phyloP scores from a whole-genome alignment of 768 basidiomycete genomes.

The Lactarius hengduanensis region DNA sequence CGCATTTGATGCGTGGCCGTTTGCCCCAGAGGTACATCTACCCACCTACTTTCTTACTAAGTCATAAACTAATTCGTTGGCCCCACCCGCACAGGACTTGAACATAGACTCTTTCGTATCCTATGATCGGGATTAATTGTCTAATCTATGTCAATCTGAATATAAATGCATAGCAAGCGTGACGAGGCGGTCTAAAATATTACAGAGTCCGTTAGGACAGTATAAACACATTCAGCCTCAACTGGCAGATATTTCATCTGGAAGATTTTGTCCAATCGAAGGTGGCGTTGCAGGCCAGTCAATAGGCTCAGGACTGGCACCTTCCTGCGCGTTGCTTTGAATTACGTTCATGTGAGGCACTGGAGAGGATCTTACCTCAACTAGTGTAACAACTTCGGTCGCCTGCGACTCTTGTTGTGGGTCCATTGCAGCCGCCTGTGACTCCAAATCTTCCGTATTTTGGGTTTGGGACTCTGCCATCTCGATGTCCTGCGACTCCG shows the following conservation, averaged over 20 bases:
- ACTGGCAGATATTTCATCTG: constrained; percentile 17
- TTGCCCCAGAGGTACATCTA: constrained; percentile 66
- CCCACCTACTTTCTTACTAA: neutral
- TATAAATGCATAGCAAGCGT: constrained; percentile 5
- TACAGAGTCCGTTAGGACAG: neutral
- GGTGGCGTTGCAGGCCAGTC: constrained; percentile 41
- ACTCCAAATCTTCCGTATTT: constrained; percentile 9
- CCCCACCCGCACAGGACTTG: constrained; percentile 20
- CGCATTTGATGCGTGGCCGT: constrained; percentile 86
- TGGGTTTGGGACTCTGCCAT: constrained; percentile 18
- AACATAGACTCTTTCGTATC: constrained; percentile 27
- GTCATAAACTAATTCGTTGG: constrained; percentile 6
- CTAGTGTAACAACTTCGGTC: constrained; percentile 21
- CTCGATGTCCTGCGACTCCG: constrained; percentile 22
- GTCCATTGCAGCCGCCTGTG: constrained; percentile 19
- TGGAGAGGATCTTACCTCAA: neutral
- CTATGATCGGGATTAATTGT: constrained; percentile 4
- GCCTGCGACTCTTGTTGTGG: constrained; percentile 29
- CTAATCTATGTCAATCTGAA: neutral
- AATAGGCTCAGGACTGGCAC: constrained; percentile 36
- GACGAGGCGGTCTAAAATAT: neutral
- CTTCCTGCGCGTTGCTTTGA: constrained; percentile 22
- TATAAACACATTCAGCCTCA: constrained; percentile 1
- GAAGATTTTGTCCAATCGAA: constrained; percentile 13
- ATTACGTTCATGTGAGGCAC: constrained; percentile 6